phyloP scores from a whole-genome alignment of 2,329 filamentous ascomycete species.

The Macrophomina tecta region DNA sequence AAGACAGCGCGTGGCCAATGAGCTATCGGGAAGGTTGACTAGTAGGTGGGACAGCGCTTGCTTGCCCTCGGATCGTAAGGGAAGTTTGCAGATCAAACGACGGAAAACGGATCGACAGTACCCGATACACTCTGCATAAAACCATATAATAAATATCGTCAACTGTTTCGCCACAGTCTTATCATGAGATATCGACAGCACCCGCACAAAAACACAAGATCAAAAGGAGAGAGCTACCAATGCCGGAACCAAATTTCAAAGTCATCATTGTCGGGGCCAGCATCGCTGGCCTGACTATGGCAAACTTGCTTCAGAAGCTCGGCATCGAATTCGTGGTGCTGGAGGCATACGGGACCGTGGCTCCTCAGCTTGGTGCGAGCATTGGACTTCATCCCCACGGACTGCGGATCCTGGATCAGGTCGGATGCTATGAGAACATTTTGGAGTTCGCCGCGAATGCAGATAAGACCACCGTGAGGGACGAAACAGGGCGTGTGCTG shows the following conservation, averaged over 20 bases:
- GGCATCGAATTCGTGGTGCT: conserved; percentile 28
- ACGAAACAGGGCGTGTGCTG: neutral
- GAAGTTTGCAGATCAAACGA: too few species aligned
- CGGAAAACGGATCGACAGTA: too few species aligned
- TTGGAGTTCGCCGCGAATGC: neutral
- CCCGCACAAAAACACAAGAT: neutral
- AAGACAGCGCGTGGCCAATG: too few species aligned
- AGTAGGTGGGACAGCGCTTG: too few species aligned
- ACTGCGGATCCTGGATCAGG: conserved; percentile 35
- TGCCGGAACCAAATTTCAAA: neutral
- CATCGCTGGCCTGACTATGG: conserved; percentile 16
- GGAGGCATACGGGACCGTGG: conserved; percentile 31
- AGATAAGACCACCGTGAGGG: neutral
- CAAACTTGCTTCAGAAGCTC: conserved; percentile 1
- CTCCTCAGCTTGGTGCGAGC: conserved; percentile 33
- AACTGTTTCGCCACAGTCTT: too few species aligned
- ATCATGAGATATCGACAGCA: neutral
- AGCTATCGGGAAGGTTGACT: too few species aligned
- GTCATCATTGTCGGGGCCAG: conserved; percentile 21
- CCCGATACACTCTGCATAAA: too few species aligned
- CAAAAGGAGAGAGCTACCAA: neutral
- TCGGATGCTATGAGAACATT: conserved; percentile 29
- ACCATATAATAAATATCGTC: too few species aligned
- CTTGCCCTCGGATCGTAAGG: too few species aligned
- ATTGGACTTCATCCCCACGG: conserved; percentile 32